These are phyloP conservation scores for Lichtheimia ramosa DNA, from an alignment of 371 early-diverging fungal species.

Conservation along the genomic window DNA sequence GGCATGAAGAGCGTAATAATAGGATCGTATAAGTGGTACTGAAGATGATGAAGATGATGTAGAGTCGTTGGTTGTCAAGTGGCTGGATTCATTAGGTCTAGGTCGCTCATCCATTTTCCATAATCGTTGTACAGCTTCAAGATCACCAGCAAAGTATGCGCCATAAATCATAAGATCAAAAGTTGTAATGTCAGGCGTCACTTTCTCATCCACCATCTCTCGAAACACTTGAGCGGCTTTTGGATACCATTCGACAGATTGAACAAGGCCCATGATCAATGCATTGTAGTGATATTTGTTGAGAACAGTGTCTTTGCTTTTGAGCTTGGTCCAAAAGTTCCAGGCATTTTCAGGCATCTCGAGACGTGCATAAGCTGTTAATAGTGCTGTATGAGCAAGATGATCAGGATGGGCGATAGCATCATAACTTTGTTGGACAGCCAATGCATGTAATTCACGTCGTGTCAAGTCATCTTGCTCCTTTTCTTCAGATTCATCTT, in stretches of 20 bases:
- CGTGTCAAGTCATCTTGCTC: neutral
- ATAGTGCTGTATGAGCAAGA: conserved; percentile 21
- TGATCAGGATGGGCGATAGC: conserved; percentile 19
- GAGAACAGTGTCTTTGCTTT: neutral
- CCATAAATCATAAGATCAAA: conserved; percentile 33
- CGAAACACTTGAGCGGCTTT: conserved; percentile 26
- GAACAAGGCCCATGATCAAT: conserved; percentile 20
- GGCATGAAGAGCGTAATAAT: conserved; percentile 26
- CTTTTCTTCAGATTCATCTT: neutral
- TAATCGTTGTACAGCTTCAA: conserved; percentile 13
- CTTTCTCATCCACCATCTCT: conserved; percentile 16
- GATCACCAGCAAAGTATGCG: conserved; percentile 19
- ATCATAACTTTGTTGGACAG: conserved; percentile 12
- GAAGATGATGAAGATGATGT: conserved; percentile 2
- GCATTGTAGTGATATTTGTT: conserved; percentile 28
- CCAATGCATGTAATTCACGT: conserved; percentile 12
- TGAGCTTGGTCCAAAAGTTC: conserved; percentile 29
- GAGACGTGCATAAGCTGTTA: conserved; percentile 25
- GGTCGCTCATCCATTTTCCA: conserved; percentile 14
- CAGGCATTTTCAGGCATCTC: conserved; percentile 30
- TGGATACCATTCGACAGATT: conserved; percentile 27
- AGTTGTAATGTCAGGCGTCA: conserved; percentile 18
- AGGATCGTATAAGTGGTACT: conserved; percentile 18
- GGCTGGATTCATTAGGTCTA: neutral
- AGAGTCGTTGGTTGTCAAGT: neutral